Percentiles rank a stretch among this genome's conserved stretches.
These are phyloP conservation scores for Parathielavia appendiculata DNA, from an alignment of 495 filamentous ascomycete genomes.

Conservation along the genomic window DNA sequence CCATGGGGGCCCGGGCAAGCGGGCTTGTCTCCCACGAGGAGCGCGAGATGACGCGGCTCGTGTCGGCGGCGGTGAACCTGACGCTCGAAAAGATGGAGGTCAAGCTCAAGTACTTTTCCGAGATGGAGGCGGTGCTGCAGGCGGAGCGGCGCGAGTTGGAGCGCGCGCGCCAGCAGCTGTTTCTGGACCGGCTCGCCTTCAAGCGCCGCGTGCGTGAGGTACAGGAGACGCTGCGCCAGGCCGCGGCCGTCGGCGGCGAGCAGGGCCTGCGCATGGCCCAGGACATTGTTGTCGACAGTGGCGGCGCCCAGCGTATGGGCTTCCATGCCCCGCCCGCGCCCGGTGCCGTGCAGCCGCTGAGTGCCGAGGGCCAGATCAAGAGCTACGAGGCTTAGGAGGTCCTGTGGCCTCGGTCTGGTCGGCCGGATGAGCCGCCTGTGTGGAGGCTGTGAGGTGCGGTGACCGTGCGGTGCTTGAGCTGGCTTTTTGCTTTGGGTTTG, in stretches of 20 bases:
- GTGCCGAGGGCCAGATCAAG: slow-evolving; percentile 54
- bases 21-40: slow-evolving; percentile 92
- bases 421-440: not conserved
- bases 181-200: slow-evolving; percentile 84
- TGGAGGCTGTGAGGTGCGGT: not conserved
- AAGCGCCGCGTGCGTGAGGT: slow-evolving; percentile 79
- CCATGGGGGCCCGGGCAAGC: slow-evolving; percentile 77
- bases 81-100: slow-evolving; percentile 78
- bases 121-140: slow-evolving; percentile 87
- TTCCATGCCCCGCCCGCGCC: slow-evolving; percentile 51
- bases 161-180: slow-evolving; percentile 82
- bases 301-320: slow-evolving; percentile 51
- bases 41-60: slow-evolving; percentile 87
- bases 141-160: slow-evolving; percentile 91
- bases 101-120: slow-evolving; percentile 87
- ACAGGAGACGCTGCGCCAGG: slow-evolving; percentile 66
- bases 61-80: slow-evolving; percentile 78
- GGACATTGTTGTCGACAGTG: slow-evolving; percentile 39
- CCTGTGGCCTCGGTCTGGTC: not conserved
- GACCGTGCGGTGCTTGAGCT: not conserved
- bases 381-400: slow-evolving; percentile 43
- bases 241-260: slow-evolving; percentile 55
- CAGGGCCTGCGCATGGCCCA: slow-evolving; percentile 53
- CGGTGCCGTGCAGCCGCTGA: slow-evolving; percentile 58
- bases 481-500: slow-evolving; percentile 5